Base-by-base conservation (phyloP, 331 rosid species). In the Phaseolus coccineus region DNA sequence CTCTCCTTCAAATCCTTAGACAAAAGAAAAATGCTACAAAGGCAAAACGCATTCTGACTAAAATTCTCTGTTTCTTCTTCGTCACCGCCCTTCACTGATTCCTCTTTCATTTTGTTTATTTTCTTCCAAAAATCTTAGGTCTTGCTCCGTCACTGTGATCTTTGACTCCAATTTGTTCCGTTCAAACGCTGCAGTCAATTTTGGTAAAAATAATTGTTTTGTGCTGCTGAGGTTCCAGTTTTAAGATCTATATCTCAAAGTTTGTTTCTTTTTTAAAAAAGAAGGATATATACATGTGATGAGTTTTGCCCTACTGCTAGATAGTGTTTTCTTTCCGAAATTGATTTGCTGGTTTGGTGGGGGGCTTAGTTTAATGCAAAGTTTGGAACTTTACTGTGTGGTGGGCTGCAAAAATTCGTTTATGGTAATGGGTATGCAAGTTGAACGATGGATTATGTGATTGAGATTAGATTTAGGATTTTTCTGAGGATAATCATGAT, bases 31-130 rank as follows among this genome's bases (percentile, higher is more conserved):
- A 33, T 42, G 52, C 77, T 59, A 85, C 76, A 14, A 30, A 25
- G 72, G 63, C 71, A 50, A 69, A 77, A 72, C 48, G 3, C 44
- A 28, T 88, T 82, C 12, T 40, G 3, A 33, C 82, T 75, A 69
- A 87, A 80, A 57, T 77, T 85, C 89, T 78, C 19, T 80, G 77
- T 70, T 19, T 74, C 57, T 81, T 73, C 56, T 80, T 73, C 77
- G 46, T 42, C 69, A 13, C 61, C 58, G 6, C 27, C 22, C 77
- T 65, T 77, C 57, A 57, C 82, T 22, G 33, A 65, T 33, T 69
- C 47, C 28, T 78, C 80, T 57, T 52, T 79, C 39, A 62, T 58
- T 35, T 75, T 28, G 55, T 80, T 81, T 72, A 6, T 74, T 74
- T 79, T 53, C 75, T 73, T 79, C 73, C 56, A 10, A 28, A 42